Conservation (phyloP, 371 early-diverging fungal genomes). For the Mortierella sp. region DNA sequence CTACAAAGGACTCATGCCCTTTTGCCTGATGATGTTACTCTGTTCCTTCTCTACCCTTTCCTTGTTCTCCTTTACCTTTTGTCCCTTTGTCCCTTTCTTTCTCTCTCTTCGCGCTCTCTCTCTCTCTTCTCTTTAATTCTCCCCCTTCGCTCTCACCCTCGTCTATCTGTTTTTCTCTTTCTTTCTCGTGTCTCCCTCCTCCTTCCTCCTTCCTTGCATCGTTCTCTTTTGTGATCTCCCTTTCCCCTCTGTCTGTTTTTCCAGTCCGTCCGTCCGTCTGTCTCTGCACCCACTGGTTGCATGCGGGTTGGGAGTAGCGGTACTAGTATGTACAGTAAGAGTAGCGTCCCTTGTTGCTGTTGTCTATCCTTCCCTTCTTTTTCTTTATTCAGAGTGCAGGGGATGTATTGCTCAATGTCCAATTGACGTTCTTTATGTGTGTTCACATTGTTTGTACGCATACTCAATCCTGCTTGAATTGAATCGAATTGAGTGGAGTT, state of each 20-base stretch:
- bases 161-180: neutral
- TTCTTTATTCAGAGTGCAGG: neutral
- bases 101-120: neutral
- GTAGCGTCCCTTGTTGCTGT: neutral
- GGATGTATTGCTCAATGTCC: neutral
- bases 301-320: neutral
- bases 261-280: neutral
- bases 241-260: neutral
- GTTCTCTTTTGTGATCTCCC: neutral
- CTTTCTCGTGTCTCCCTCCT: neutral
- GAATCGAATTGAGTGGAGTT: too few relatives aligned
- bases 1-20: neutral
- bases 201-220: neutral
- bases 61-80: neutral
- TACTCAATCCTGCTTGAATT: too few relatives aligned
- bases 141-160: neutral
- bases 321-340: neutral
- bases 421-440: neutral
- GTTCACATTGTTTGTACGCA: neutral
- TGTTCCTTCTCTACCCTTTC: neutral
- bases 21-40: neutral
- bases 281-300: slow-evolving; percentile 1
- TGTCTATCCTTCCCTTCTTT: neutral
- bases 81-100: neutral
- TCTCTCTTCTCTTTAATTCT: neutral